Evolutionary conservation across 176 grass and related monocot species (phyloP).

Genomic region (Triticum turgidum): DNA sequence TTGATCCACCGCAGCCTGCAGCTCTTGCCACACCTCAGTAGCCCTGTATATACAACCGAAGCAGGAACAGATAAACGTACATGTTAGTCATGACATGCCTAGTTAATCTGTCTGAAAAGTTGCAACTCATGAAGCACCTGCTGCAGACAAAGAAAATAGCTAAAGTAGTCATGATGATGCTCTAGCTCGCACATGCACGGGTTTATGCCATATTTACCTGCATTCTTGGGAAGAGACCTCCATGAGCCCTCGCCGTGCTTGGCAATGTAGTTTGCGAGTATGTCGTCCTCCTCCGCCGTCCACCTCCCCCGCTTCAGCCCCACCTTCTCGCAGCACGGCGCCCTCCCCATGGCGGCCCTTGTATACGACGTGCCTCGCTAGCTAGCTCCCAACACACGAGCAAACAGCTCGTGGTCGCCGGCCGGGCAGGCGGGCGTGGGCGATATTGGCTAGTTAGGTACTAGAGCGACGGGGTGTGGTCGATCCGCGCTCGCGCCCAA

Average conservation of each 20-base stretch:
- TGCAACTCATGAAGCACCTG: neutral
- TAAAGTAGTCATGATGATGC: neutral
- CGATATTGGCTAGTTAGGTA: neutral
- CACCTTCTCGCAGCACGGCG: slow-evolving; percentile 93
- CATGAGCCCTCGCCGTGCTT: slow-evolving; percentile 81
- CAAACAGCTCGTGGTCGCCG: neutral
- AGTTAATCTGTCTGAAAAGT: neutral
- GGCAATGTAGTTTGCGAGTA: slow-evolving; percentile 70
- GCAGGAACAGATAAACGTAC: neutral
- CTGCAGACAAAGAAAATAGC: neutral
- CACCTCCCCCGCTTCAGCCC: slow-evolving; percentile 86
- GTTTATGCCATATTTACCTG: slow-evolving; percentile 39
- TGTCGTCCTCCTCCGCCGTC: slow-evolving; percentile 84
- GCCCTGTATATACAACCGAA: slow-evolving; percentile 21
- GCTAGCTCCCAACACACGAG: neutral
- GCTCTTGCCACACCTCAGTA: slow-evolving; percentile 76
- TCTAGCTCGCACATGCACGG: neutral
- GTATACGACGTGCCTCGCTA: neutral
- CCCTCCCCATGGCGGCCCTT: slow-evolving; percentile 69
- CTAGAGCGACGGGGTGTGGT: neutral
- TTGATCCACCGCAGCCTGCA: slow-evolving; percentile 83
- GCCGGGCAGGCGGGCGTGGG: neutral
- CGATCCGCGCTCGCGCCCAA: slow-evolving; percentile 27
- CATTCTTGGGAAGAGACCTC: slow-evolving; percentile 93
- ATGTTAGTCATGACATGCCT: neutral